phyloP scores from a whole-genome alignment of 2,329 filamentous ascomycete genomes.

The Orbilia javanica region DNA sequence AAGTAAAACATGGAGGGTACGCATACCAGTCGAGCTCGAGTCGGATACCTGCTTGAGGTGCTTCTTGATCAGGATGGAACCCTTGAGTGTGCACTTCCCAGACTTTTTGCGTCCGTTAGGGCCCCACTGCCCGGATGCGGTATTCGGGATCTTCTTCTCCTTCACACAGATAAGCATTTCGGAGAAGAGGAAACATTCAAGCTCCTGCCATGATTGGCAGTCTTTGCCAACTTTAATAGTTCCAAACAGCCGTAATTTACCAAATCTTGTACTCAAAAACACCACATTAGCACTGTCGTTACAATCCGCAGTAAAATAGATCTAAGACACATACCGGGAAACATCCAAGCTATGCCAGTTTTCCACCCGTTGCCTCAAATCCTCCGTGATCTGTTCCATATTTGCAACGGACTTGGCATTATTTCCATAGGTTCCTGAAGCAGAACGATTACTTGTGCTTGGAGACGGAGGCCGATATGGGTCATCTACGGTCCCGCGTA shows the following conservation, averaged over 20 bases:
- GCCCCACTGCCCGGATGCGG: constrained; percentile 73
- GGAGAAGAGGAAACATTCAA: constrained; percentile 95
- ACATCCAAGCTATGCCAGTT: constrained; percentile 99
- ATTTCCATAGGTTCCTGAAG: constrained; percentile 46
- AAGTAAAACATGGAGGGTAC: not conserved
- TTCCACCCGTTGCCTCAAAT: constrained; percentile 86
- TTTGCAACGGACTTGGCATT: constrained; percentile 60
- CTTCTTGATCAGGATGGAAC: constrained; percentile 97
- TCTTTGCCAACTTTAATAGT: constrained; percentile 95
- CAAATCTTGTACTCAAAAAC: constrained; percentile 73
- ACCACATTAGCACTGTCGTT: constrained; percentile 1
- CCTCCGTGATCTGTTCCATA: constrained; percentile 87
- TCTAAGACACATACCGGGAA: constrained; percentile 71
- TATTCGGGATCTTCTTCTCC: constrained; percentile 80
- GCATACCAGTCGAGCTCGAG: constrained; percentile 67
- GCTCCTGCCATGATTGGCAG: constrained; percentile 94
- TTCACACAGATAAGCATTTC: constrained; percentile 99
- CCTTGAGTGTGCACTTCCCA: constrained; percentile 88
- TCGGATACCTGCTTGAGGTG: constrained; percentile 91
- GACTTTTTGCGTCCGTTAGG: constrained; percentile 74
- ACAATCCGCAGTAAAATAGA: constrained; percentile 61
- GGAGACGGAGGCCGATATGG: constrained; percentile 74
- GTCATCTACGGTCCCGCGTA: constrained; percentile 69
- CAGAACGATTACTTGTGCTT: constrained; percentile 66
- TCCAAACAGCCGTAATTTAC: constrained; percentile 88